Evolutionary conservation across 306 rosid species (phyloP).

Genomic region (Quercus alba): DNA sequence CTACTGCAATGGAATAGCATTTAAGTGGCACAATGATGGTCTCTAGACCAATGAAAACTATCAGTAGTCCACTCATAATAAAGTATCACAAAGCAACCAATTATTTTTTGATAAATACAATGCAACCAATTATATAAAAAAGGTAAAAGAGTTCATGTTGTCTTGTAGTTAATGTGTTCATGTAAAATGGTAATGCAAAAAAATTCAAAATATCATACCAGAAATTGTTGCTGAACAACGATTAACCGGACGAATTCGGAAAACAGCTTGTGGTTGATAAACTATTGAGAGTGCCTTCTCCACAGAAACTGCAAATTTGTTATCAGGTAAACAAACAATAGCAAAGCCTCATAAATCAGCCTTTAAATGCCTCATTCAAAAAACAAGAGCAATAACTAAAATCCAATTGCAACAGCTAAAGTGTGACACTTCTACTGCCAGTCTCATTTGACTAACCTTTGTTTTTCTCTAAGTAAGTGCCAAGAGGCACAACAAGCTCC

Average conservation of each 20-base stretch:
- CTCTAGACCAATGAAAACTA: too few species aligned
- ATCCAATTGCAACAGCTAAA: background rate
- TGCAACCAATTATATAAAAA: too few species aligned
- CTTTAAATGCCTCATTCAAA: background rate
- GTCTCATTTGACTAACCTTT: slow-evolving; percentile 46
- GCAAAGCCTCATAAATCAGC: background rate
- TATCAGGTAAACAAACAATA: background rate
- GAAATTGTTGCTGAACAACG: slow-evolving; percentile 94
- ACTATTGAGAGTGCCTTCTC: slow-evolving; percentile 88
- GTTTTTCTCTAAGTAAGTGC: slow-evolving; percentile 71
- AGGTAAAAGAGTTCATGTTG: too few species aligned
- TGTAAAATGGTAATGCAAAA: background rate
- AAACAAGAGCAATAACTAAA: background rate
- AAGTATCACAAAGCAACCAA: background rate
- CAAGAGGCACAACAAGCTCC: slow-evolving; percentile 77
- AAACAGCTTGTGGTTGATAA: slow-evolving; percentile 95
- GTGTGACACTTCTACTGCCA: background rate
- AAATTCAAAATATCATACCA: slow-evolving; percentile 43
- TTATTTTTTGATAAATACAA: background rate
- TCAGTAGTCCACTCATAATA: background rate
- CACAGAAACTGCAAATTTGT: slow-evolving; percentile 67
- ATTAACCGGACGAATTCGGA: slow-evolving; percentile 76
- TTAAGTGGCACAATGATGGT: too few species aligned
- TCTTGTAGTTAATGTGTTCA: too few species aligned
- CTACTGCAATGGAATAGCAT: background rate